phyloP scores from a whole-genome alignment of 805 yeast species.

The Ascoidea rubescens region DNA sequence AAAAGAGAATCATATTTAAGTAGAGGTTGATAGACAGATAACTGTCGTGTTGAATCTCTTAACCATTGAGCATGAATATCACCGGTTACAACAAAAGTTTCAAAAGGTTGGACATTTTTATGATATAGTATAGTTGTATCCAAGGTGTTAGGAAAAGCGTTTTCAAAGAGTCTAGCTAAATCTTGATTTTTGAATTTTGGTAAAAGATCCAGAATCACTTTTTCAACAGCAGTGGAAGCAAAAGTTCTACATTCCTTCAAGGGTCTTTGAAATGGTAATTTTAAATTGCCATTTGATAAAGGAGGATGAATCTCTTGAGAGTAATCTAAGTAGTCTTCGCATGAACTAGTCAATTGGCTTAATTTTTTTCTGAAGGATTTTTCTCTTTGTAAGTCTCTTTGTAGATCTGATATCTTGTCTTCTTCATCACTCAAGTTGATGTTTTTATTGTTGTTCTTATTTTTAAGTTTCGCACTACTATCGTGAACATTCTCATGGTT shows the following conservation, averaged over 20 bases:
- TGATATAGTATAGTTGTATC: conserved; percentile 83
- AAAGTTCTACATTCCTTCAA: conserved; percentile 61
- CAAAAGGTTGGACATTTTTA: conserved; percentile 11
- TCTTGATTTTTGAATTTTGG: conserved; percentile 42
- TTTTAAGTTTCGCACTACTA: too few relatives aligned
- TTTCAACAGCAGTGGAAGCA: conserved; percentile 45
- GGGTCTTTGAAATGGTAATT: conserved; percentile 69
- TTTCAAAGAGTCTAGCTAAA: conserved; percentile 62
- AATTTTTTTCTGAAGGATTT: not conserved
- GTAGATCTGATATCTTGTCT: too few relatives aligned
- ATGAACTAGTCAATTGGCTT: conserved; percentile 13
- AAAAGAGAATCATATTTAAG: conserved; percentile 36
- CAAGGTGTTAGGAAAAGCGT: conserved; percentile 74
- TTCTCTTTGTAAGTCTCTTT: too few relatives aligned
- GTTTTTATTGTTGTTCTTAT: too few relatives aligned
- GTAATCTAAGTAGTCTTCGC: conserved; percentile 54
- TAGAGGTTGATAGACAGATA: conserved; percentile 60
- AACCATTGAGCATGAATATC: conserved; percentile 93
- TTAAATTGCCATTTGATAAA: conserved; percentile 36
- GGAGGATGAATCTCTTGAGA: conserved; percentile 44
- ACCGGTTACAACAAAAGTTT: conserved; percentile 77
- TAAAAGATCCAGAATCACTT: conserved; percentile 37
- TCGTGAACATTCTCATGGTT: not conserved
- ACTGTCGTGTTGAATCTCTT: conserved; percentile 74
- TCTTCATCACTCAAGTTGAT: not conserved